Evolutionary conservation across 495 filamentous ascomycete genomes (phyloP).

Genomic region (Penicillium atrosanguineum): DNA sequence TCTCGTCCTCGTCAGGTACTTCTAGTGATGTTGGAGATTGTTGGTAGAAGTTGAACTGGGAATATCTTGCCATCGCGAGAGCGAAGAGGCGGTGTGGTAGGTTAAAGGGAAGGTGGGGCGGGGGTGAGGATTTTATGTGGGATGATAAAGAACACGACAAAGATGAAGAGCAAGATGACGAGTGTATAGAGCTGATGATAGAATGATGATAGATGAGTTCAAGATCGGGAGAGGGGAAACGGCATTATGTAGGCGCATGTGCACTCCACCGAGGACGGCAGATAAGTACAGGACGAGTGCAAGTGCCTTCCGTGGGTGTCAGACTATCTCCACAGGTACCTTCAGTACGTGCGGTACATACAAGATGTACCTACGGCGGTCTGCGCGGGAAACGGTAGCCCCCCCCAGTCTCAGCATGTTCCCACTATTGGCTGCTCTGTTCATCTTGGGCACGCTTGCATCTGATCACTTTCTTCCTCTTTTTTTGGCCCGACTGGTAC

Average conservation of each 20-base stretch:
- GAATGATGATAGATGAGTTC: background rate
- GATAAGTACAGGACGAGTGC: background rate
- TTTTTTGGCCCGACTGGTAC: slow-evolving; percentile 3
- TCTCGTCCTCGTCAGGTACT: slow-evolving; percentile 75
- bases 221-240: background rate
- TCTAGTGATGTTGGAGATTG: slow-evolving; percentile 60
- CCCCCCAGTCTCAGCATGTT: slow-evolving; percentile 5
- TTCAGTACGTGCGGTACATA: slow-evolving; percentile 1
- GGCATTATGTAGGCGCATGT: background rate
- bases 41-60: slow-evolving; percentile 60
- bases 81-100: slow-evolving; percentile 30
- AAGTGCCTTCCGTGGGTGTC: background rate
- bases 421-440: slow-evolving; percentile 47
- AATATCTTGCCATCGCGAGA: slow-evolving; percentile 45
- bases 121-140: slow-evolving; percentile 7
- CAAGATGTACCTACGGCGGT: slow-evolving; percentile 30
- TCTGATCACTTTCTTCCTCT: slow-evolving; percentile 6
- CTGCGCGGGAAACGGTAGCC: slow-evolving; percentile 31
- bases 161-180: slow-evolving; percentile 26
- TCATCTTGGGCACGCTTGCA: slow-evolving; percentile 50
- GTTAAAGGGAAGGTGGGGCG: slow-evolving; percentile 11
- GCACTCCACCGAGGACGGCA: background rate
- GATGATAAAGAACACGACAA: slow-evolving; percentile 2
- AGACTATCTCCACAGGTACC: background rate
- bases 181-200: slow-evolving; percentile 1